phyloP scores from a whole-genome alignment of 495 filamentous ascomycete genomes.

The Penicillium coprophilum region DNA sequence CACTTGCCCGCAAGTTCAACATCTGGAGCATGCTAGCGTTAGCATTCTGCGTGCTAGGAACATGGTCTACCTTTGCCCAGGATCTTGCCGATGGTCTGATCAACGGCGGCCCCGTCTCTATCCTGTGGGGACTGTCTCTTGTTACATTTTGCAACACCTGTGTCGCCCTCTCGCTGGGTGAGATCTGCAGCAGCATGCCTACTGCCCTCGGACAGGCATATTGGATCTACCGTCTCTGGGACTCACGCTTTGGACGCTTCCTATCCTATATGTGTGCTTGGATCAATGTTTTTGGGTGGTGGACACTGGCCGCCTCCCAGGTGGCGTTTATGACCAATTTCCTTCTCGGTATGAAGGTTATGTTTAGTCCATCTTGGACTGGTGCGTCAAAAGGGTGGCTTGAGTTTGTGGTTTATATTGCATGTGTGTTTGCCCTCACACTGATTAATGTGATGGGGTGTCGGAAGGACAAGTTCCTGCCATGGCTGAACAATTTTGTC shows the following conservation, averaged over 20 bases:
- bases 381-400: constrained; percentile 42
- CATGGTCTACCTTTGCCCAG: constrained; percentile 48
- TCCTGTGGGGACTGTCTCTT: constrained; percentile 48
- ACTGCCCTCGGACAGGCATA: constrained; percentile 48
- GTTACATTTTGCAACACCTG: constrained; percentile 47
- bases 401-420: constrained; percentile 46
- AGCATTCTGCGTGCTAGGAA: constrained; percentile 48
- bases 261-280: constrained; percentile 48
- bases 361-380: constrained; percentile 41
- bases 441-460: constrained; percentile 45
- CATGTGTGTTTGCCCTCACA: constrained; percentile 37
- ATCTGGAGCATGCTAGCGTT: constrained; percentile 48
- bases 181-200: constrained; percentile 49
- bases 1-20: constrained; percentile 47
- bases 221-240: constrained; percentile 45
- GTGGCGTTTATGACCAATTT: constrained; percentile 51
- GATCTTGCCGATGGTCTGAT: constrained; percentile 43
- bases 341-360: constrained; percentile 45
- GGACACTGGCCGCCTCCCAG: constrained; percentile 47
- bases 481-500: constrained; percentile 48
- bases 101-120: constrained; percentile 45
- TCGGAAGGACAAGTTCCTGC: constrained; percentile 39
- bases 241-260: constrained; percentile 36
- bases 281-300: constrained; percentile 53
- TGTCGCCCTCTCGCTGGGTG: constrained; percentile 46